Percentiles rank a stretch among this genome's conserved stretches.
Evolutionary conservation across 208 protist species (phyloP).

Genomic region (Leishmania braziliensis): DNA sequence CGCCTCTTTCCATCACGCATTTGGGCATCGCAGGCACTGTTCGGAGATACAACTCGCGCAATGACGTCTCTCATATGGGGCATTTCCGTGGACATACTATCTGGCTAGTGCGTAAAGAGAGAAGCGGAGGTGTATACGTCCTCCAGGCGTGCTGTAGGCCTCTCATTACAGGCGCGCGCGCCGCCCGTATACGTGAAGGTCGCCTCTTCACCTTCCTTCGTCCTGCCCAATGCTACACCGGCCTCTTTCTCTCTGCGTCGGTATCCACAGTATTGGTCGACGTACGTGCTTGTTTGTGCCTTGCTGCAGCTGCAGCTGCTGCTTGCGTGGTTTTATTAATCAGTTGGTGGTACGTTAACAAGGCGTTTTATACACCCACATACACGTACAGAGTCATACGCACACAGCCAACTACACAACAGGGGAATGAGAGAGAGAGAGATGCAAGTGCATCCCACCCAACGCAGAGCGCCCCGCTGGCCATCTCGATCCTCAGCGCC

Average conservation of each 20-base stretch:
- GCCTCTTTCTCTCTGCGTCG: background rate
- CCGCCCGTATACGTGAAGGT: background rate
- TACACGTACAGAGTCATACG: background rate
- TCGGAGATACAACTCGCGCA: background rate
- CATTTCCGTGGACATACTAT: background rate
- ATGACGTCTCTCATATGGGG: background rate
- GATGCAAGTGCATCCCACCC: background rate
- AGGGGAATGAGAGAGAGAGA: background rate
- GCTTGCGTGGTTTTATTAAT: background rate
- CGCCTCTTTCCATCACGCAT: background rate
- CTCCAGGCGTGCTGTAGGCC: background rate
- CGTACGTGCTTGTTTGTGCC: background rate
- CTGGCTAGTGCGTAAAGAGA: background rate
- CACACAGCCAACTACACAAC: background rate
- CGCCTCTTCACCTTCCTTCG: background rate
- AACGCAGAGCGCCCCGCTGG: background rate
- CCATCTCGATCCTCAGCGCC: background rate
- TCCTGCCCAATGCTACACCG: too few relatives aligned
- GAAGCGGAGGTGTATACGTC: background rate
- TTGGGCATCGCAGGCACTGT: background rate
- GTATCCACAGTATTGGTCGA: background rate
- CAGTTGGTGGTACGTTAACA: background rate
- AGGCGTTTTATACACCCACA: background rate
- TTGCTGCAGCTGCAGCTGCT: background rate
- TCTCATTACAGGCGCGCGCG: background rate